Base-by-base conservation (phyloP, 345 rosid genomes). In the Brassica rapa region DNA sequence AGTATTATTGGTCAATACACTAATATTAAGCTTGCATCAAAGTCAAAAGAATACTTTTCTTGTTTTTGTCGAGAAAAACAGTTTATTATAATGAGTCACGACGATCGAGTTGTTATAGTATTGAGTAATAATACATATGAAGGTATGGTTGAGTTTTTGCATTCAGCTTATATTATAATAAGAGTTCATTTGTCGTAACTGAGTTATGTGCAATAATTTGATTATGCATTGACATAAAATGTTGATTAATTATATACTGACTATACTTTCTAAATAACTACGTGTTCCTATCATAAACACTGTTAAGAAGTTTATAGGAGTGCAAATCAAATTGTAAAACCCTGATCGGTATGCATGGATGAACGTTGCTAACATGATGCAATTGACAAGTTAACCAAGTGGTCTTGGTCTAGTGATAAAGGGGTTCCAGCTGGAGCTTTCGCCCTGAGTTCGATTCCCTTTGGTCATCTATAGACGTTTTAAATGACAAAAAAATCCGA, bases 201-300 rank as follows among this genome's bases (percentile, higher is more conserved):
- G 57, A 51, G 59, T 37, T 75, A 25, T 43, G 24, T 71, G 27
- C 27, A 72, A 29, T 72, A 66, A 59, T 66, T 27, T 19, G 25
- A 72, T 53, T 72, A 72, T 30, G 68, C 72, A 72, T 78, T 78
- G 72, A 72, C 81, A 72, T 41, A 66, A 30, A 1, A 21, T 53
- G 21, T 60, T 32, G 35, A 37, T 10, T 46, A 68, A 7, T 30
- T 46, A 24, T 32, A 61, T 68, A 66, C 11, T 30, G 32, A 66
- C 5, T 66, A 33, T 46, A 68, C 30, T 32, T 73, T 33, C 57
- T 74, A 12, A 7, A 15, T 27, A 69, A 29, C 25, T 57, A 68
- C 70, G 64, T 51, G 70, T 62, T 62, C 53, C 4, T 32, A 19
- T 37, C 32, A 62, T 4, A 51, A 51, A 51, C 21, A 5, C 15